Percentiles rank a stretch among this genome's conserved stretches.
These are phyloP conservation scores for Ganoderma leucocontextum DNA, from an alignment of 1,284 basidiomycete species.

Conservation along the genomic window DNA sequence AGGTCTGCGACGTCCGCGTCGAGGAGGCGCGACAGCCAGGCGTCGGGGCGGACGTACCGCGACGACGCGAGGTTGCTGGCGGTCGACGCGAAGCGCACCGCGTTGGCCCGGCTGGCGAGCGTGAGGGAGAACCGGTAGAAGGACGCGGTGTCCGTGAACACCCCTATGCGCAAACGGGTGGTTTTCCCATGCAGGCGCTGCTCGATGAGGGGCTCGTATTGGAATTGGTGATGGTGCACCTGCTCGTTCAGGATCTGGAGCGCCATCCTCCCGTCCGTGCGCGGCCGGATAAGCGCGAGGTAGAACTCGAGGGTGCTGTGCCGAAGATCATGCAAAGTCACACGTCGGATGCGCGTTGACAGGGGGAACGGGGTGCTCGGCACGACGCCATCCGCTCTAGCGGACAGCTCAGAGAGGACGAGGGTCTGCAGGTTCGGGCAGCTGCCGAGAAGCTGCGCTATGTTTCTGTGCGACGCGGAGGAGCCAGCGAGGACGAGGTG, in stretches of 20 bases:
- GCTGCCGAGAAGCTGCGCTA: not conserved
- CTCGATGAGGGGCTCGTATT: constrained; percentile 10
- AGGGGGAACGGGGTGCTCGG: not conserved
- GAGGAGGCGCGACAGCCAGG: constrained; percentile 13
- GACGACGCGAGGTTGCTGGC: constrained; percentile 10
- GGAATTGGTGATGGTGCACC: not conserved
- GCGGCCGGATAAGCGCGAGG: constrained; percentile 3
- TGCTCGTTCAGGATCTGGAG: constrained; percentile 13
- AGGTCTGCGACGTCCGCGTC: not conserved
- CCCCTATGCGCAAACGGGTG: constrained; percentile 7
- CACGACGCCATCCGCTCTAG: not conserved
- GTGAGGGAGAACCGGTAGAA: constrained; percentile 8
- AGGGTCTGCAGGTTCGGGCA: constrained; percentile 1
- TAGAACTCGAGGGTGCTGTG: constrained; percentile 8
- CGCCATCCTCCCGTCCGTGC: not conserved
- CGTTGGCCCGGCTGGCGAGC: constrained; percentile 3
- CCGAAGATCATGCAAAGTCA: constrained; percentile 4
- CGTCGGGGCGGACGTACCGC: constrained; percentile 1
- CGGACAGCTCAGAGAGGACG: not conserved
- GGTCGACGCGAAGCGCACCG: constrained; percentile 17
- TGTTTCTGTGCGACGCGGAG: not conserved
- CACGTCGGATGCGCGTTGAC: constrained; percentile 1
- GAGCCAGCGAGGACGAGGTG: constrained; percentile 9
- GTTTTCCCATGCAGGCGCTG: not conserved
- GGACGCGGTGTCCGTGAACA: not conserved